Evolutionary conservation across 73 alveolate genomes (phyloP).

Genomic region (Paramecium biaurelia): DNA sequence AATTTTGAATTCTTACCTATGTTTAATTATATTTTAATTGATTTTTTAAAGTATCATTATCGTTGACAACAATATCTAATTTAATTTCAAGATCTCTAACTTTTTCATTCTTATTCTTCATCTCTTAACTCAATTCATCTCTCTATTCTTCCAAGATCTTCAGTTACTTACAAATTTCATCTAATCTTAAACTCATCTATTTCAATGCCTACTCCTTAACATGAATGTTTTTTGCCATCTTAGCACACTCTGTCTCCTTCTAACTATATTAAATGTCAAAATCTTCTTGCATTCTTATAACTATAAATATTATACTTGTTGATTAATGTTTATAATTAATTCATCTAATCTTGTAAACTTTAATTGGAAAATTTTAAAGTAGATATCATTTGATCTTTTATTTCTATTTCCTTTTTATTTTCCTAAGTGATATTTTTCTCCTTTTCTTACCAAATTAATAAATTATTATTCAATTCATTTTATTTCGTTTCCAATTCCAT

Average conservation of each 20-base stretch:
- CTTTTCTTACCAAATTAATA: not conserved
- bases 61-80: slow-evolving; percentile 1
- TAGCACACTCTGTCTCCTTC: slow-evolving; percentile 2
- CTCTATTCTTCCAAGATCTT: slow-evolving; percentile 11
- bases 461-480: slow-evolving; percentile 2
- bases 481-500: not conserved
- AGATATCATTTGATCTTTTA: not conserved
- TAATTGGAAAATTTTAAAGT: not conserved
- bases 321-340: not conserved
- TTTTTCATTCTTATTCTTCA: not conserved
- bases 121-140: slow-evolving; percentile 15
- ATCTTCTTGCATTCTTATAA: slow-evolving; percentile 19
- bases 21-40: not conserved
- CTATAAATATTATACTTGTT: not conserved
- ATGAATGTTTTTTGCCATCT: not conserved
- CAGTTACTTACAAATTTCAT: not conserved
- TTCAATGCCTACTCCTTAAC: not conserved
- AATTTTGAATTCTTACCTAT: not conserved
- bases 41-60: slow-evolving; percentile 26
- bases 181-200: not conserved
- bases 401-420: not conserved
- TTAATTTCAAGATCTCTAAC: not conserved
- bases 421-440: not conserved
- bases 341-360: not conserved
- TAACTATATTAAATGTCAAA: not conserved